Base-by-base conservation (phyloP, 1,284 basidiomycete species). In the Macrocystidia cucumis region DNA sequence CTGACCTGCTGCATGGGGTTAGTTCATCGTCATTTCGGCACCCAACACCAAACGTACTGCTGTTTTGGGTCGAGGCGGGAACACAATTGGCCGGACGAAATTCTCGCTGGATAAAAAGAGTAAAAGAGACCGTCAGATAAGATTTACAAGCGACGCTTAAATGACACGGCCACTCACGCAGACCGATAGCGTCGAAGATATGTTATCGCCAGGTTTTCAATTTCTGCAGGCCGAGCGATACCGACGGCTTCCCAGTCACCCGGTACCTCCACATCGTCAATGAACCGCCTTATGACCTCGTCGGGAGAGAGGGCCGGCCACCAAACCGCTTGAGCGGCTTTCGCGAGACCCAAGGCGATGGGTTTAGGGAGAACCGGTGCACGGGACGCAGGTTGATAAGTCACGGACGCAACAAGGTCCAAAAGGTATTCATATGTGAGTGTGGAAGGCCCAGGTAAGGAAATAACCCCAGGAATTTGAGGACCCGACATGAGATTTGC, bases 251-350 rank as follows among this genome's bases (percentile, higher is more conserved):
- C 68, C 78, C 78, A 80, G 59, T 82, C 72, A 28, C 81, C 73
- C 32, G 68, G 55, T 31, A 68, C 65, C n/a, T 74, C 65, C 29
- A 57, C 62, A 59, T 98, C 95, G 62, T 93, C 74, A 45, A 98
- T 78, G 62, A 78, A 96, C 45, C 91, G 77, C 50, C 95, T 70
- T 50, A 76, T 73, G 18, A 98, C 82, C 62, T 98, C 93, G 59
- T 98, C 95, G 1, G 91, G 87, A 54, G 75, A 81, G 42, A 97
- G 68, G 39, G 87, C 77, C 11, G 92, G 93, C 93, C 93, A 98
- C 93, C 92, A 98, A 0, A 77, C 69, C 3, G 63, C 55, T 61
- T 97, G 88, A 9, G 79, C 74, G 19, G 72, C 57, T 46, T 67
- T 75, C 4, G 92, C 74, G 21, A 90, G 60, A 5, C 71, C 52